These are phyloP conservation scores for Neurospora africana DNA, from an alignment of 495 filamentous ascomycete genomes.

Conservation along the genomic window DNA sequence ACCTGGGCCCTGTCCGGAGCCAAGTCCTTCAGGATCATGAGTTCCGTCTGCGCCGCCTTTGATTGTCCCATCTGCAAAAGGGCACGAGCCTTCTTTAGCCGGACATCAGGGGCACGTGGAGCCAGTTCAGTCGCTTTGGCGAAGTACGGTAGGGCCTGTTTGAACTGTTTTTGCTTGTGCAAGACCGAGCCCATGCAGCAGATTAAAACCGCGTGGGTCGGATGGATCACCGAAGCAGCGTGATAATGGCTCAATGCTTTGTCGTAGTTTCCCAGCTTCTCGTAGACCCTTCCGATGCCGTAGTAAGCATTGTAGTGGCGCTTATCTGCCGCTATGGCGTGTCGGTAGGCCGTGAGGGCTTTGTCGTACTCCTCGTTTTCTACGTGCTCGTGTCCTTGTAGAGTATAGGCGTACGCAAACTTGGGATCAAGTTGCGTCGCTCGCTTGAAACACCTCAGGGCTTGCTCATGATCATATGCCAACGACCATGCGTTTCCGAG, in stretches of 20 bases:
- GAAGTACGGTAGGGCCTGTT: constrained; percentile 69
- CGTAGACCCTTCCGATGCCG: constrained; percentile 83
- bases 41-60: constrained; percentile 61
- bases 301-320: constrained; percentile 98
- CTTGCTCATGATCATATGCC: constrained; percentile 89
- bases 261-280: constrained; percentile 88
- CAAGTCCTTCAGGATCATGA: constrained; percentile 74
- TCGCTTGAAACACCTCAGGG: constrained; percentile 87
- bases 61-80: constrained; percentile 67
- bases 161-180: constrained; percentile 73
- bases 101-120: constrained; percentile 68
- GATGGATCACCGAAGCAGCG: constrained; percentile 76
- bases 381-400: constrained; percentile 96
- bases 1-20: constrained; percentile 93
- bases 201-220: constrained; percentile 79
- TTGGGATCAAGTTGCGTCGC: constrained; percentile 81
- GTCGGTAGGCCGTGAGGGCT: constrained; percentile 72
- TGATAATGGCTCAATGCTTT: constrained; percentile 85
- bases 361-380: constrained; percentile 96
- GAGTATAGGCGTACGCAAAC: constrained; percentile 90
- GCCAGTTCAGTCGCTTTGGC: constrained; percentile 67
- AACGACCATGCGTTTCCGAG: constrained; percentile 93
- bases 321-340: constrained; percentile 70
- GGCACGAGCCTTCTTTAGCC: constrained; percentile 85
- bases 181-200: constrained; percentile 84